Evolutionary conservation across 768 basidiomycete species (phyloP), one percentile per base, ranked within the genome.

Genomic region (Lactarius vividus): DNA sequence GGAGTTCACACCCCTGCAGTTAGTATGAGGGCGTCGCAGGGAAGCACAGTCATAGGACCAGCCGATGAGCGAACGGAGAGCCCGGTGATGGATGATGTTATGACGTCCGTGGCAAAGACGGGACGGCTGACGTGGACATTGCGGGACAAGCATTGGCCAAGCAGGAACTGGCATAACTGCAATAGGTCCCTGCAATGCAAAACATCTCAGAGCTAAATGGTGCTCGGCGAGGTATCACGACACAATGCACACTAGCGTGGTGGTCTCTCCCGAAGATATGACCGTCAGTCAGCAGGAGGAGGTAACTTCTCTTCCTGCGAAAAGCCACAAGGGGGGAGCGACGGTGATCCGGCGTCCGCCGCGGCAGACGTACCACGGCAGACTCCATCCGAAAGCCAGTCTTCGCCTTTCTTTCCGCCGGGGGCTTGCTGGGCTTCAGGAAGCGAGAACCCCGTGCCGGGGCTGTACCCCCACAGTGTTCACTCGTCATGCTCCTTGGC

Each of bases 391-490:
- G 72, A 60, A 37, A 75, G 71, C 76, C 75, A 75, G 64, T 74
- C 73, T 33, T 72, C 68, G 46, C 72, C 75, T 28, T 31, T 69
- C 52, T 59, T 57, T 15, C 63, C 28, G 42, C 15, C 54, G 57
- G 46, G 26, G 39, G 20, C 57, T 26, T 35, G 42, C 20, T 6
- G 39, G 52, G 64, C 33, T 11, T 70, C 56, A 37, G 66, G 71
- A 42, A 77, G 66, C 8, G 73, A 75, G 57, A 75, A 72, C 13
- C 73, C 73, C 33, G 72, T 70, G 68, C 73, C 74, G 59, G 73
- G 72, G 33, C 72, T 66, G 62, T 76, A 84, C 11, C 81, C 82
- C 77, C 78, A 83, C 44, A 72, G 74, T 18, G 74, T 71, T 39
- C 66, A 67, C 6, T 81, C 82, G 33, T 73, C 74, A 62, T 78